Percentiles rank a stretch among this genome's conserved stretches.
Conservation (phyloP, 225 moss, liverwort and hornwort genomes). For the Bryum argenteum region DNA sequence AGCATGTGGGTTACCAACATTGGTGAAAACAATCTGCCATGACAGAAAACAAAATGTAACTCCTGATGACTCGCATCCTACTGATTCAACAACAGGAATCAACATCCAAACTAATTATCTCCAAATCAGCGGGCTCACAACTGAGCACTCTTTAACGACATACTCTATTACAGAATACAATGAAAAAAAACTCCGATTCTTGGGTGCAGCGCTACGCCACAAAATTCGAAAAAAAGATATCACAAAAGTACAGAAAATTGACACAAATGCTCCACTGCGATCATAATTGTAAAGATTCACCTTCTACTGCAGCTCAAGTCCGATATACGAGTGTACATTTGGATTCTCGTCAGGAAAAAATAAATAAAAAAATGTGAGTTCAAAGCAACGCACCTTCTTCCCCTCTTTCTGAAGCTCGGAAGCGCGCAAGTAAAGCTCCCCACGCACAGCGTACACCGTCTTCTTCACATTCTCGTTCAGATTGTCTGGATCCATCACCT, state of each 20-base stretch:
- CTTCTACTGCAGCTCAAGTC: no score
- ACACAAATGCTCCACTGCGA: not conserved
- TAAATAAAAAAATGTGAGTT: no score
- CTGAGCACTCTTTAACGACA: no score
- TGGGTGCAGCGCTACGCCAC: no score
- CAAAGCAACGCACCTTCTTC: conserved; percentile 22
- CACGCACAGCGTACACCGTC: conserved; percentile 90
- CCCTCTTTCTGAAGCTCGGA: conserved; percentile 88
- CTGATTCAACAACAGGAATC: not conserved
- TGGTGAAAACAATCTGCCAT: conserved; percentile 84
- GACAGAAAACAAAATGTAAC: not conserved
- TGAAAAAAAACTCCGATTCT: no score
- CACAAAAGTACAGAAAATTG: not conserved
- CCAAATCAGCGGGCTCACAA: no score
- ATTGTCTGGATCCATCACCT: conserved; percentile 82
- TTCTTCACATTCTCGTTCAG: conserved; percentile 94
- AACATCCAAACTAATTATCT: not conserved
- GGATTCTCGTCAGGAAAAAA: not conserved
- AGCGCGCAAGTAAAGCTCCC: conserved; percentile 90
- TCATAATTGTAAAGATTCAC: not conserved
- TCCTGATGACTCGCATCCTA: not conserved
- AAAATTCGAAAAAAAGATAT: no score
- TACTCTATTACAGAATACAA: no score
- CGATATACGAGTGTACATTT: not conserved
- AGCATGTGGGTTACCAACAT: conserved; percentile 96